phyloP scores from a whole-genome alignment of 2,329 filamentous ascomycete genomes.

The Colletotrichum australisinense region DNA sequence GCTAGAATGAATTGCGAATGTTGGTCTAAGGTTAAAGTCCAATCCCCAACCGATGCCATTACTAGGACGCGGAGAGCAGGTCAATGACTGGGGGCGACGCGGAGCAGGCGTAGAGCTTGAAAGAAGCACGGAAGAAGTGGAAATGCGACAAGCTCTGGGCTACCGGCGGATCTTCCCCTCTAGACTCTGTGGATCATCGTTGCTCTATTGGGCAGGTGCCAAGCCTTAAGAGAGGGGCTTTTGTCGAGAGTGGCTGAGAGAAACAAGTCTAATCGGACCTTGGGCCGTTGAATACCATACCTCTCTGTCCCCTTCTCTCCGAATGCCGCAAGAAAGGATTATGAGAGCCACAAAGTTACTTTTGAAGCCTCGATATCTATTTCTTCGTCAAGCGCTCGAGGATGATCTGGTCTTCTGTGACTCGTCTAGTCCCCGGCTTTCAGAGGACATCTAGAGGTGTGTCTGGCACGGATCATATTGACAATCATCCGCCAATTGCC shows the following conservation, averaged over 20 bases:
- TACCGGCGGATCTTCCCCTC: slow-evolving; percentile 1
- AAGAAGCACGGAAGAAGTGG: background rate
- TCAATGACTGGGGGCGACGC: background rate
- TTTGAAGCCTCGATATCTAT: background rate
- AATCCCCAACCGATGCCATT: background rate
- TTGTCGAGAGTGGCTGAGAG: slow-evolving; percentile 16
- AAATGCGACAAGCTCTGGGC: slow-evolving; percentile 1
- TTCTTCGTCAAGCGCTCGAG: background rate
- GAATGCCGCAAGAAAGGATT: background rate
- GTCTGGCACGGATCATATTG: background rate
- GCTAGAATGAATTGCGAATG: background rate
- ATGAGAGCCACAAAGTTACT: background rate
- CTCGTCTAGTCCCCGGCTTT: background rate
- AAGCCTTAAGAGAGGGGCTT: slow-evolving; percentile 27
- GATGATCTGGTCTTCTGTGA: background rate
- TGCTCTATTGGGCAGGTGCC: slow-evolving; percentile 34
- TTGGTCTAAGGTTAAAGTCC: background rate
- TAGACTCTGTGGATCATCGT: slow-evolving; percentile 20
- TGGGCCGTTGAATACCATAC: background rate
- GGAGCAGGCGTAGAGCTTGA: slow-evolving; percentile 2
- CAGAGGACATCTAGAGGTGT: background rate
- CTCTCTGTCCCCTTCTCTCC: no score
- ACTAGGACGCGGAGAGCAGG: slow-evolving; percentile 16
- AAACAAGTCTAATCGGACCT: slow-evolving; percentile 3
- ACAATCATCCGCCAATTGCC: background rate